Conservation (phyloP, 495 filamentous ascomycete species). For the Aspergillus hancockii region DNA sequence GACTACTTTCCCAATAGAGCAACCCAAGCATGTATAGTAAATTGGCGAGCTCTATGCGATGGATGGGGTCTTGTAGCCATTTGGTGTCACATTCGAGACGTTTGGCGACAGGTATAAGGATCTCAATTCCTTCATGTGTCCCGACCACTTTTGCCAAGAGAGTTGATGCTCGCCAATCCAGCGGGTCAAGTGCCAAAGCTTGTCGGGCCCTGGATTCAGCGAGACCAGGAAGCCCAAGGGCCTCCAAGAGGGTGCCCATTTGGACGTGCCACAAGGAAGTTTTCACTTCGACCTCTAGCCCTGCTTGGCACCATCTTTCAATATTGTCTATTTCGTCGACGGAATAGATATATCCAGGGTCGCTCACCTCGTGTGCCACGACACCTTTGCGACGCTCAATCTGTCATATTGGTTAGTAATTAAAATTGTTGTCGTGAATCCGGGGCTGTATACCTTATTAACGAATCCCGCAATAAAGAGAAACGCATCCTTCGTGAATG, state of each 20-base stretch:
- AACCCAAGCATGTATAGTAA: neutral
- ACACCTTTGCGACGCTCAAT: neutral
- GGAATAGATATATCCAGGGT: neutral
- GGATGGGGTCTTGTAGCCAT: constrained; percentile 22
- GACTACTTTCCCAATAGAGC: constrained; percentile 4
- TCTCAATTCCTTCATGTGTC: constrained; percentile 29
- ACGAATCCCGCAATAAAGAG: constrained; percentile 15
- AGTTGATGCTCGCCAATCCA: constrained; percentile 39
- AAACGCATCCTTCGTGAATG: constrained; percentile 18
- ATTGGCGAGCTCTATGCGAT: constrained; percentile 26
- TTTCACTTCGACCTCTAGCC: constrained; percentile 11
- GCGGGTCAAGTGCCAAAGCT: constrained; percentile 33
- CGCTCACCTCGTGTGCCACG: neutral
- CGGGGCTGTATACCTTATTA: constrained; percentile 17
- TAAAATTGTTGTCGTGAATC: neutral
- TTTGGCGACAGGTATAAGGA: constrained; percentile 13
- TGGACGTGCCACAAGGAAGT: constrained; percentile 41
- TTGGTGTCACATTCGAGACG: constrained; percentile 17
- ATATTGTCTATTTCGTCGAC: constrained; percentile 17
- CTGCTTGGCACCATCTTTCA: constrained; percentile 17
- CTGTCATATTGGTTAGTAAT: constrained; percentile 3
- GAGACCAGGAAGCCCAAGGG: constrained; percentile 11
- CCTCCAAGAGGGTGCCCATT: constrained; percentile 27
- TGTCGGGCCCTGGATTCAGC: constrained; percentile 25
- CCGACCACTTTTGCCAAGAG: constrained; percentile 30